phyloP scores from a whole-genome alignment of 164 flowering plant species.

The Vitis rupestris region DNA sequence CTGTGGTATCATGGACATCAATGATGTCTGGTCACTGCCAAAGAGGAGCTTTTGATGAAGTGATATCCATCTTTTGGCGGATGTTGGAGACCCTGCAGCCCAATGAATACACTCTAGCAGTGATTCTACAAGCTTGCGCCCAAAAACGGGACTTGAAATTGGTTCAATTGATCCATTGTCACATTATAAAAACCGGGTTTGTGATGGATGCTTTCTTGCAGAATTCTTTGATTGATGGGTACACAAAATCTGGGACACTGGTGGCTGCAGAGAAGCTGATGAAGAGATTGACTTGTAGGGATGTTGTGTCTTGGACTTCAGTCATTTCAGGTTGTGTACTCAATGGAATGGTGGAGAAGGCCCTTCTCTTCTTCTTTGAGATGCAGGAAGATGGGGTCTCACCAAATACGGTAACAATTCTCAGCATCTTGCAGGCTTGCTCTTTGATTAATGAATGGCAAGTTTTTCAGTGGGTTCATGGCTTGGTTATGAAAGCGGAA shows the following conservation, averaged over 20 bases:
- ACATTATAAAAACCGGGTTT: conserved; percentile 11
- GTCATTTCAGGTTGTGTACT: conserved; percentile 17
- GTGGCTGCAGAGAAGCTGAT: conserved; percentile 11
- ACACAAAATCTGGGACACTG: conserved; percentile 16
- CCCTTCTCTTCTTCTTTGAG: conserved; percentile 12
- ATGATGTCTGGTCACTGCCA: conserved; percentile 18
- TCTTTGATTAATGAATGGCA: conserved; percentile 8
- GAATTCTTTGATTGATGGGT: conserved; percentile 18
- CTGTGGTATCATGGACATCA: conserved; percentile 24
- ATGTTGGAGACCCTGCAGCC: conserved; percentile 14
- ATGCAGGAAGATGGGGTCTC: conserved; percentile 22
- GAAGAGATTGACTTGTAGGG: conserved; percentile 13
- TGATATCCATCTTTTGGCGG: conserved; percentile 6
- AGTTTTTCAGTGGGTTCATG: conserved; percentile 27
- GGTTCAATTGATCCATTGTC: conserved; percentile 16
- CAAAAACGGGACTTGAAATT: conserved; percentile 3
- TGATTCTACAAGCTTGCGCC: conserved; percentile 21
- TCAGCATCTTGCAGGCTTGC: conserved; percentile 28
- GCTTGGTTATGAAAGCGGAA: conserved; percentile 23
- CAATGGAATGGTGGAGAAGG: conserved; percentile 12
- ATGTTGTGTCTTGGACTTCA: conserved; percentile 33
- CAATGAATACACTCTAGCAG: conserved; percentile 21
- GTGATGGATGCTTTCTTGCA: conserved; percentile 8
- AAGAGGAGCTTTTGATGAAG: conserved; percentile 3
- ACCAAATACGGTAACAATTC: conserved; percentile 14